A percentile compares a stretch with the other conserved stretches of the same genome.
phyloP scores from a whole-genome alignment of 1,139 yeast genomes.

The Yamadazyma pseudoaaseri region DNA sequence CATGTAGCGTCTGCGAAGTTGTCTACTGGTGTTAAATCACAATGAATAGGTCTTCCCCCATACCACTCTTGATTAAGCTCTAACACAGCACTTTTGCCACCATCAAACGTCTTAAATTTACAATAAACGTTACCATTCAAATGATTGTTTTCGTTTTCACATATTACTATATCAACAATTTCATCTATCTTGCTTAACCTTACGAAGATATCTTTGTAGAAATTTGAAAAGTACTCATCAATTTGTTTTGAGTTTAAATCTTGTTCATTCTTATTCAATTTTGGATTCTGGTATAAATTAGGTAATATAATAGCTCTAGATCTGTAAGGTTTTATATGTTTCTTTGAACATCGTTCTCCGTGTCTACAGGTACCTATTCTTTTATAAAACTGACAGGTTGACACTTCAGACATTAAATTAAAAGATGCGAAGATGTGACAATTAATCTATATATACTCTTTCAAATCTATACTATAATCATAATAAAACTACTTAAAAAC shows the following conservation, averaged over 20 bases:
- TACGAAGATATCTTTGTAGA: conserved; percentile 71
- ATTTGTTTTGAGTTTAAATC: conserved; percentile 39
- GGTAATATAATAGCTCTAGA: conserved; percentile 69
- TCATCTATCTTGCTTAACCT: conserved; percentile 69
- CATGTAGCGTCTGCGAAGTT: conserved; percentile 76
- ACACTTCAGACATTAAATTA: conserved; percentile 3
- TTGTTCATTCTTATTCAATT: conserved; percentile 32
- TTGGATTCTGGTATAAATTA: conserved; percentile 71
- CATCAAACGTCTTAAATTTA: conserved; percentile 50
- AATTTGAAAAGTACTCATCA: conserved; percentile 56
- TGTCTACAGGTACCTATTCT: conserved; percentile 94
- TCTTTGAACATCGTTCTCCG: conserved; percentile 83
- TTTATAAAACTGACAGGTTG: conserved; percentile 56
- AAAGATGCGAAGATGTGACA: conserved; percentile 1
- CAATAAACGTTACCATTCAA: conserved; percentile 84
- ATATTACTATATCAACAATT: conserved; percentile 65
- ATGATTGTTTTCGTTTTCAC: conserved; percentile 80
- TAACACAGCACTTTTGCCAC: conserved; percentile 61
- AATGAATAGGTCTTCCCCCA: conserved; percentile 73
- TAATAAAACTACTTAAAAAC: conserved; percentile 40
- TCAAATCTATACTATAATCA: too few relatives aligned
- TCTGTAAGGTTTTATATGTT: conserved; percentile 67
- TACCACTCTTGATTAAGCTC: conserved; percentile 80
- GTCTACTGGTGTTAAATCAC: conserved; percentile 77
- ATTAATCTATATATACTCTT: background rate